Evolutionary conservation across 768 basidiomycete genomes (phyloP), one percentile per base, ranked within the genome.

Genomic region (Trametes gibbosa): DNA sequence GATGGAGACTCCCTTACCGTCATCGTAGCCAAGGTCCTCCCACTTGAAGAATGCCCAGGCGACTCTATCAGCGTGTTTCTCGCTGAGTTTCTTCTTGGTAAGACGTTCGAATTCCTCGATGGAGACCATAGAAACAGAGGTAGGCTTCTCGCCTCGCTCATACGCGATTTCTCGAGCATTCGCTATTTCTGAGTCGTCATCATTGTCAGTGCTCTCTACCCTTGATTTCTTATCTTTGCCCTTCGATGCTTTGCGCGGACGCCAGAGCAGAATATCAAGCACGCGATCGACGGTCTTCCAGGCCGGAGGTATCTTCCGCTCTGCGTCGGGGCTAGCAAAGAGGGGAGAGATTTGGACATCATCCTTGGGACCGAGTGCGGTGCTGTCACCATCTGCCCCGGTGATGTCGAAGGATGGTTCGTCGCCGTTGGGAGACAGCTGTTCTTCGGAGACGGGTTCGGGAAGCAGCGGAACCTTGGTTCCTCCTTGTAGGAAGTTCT

Each of bases 251-350:
- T 70, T 71, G 63, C 56, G 49, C 17, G 84, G 79, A 46, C 74
- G 74, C 83, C 88, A 87, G 17, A 95, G 72, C 42, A 84, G 73
- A 23, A 95, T 76, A 64, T 97, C 92, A 34, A 99, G 78, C 25
- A 98, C 79, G n/a, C 95, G 86, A 67, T 96, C 95, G n/a, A 93
- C 78, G 0, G 89, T 92, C 72, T 86, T 88, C 96, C 96, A 98
- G 7, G 82, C 77, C 0, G 74, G 74, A 7, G 94, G 92, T 21
- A 98, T 88, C 57, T 83, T 79, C 16, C 73, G 75, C 64, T 90
- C 85, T 2, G 94, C 95, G 54, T 94, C 86, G 0, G 81, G 79
- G 25, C 84, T 70, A 32, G 92, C 72, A 35, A 71, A 63, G 1
- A 76, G 69, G 2, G 66, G 62, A 2, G 63, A 58, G 17, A 63